Evolutionary conservation across 2,329 filamentous ascomycete genomes (phyloP).

Genomic region (Colletotrichum tamarilloi): DNA sequence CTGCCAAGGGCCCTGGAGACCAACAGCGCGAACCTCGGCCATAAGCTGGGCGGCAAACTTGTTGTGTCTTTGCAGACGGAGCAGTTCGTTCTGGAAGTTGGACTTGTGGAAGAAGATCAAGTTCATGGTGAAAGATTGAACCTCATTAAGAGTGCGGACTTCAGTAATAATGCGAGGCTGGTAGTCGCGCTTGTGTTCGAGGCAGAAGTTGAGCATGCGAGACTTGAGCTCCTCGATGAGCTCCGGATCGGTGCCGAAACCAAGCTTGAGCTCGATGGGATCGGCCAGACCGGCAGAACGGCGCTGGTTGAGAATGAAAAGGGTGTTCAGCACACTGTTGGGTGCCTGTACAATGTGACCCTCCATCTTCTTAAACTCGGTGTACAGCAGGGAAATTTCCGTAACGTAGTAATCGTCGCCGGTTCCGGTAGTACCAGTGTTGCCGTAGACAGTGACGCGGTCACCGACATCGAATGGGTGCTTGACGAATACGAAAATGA

Average conservation of each 20-base stretch:
- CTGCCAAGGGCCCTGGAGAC: constrained; percentile 80
- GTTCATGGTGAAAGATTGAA: constrained; percentile 88
- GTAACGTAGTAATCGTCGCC: constrained; percentile 98
- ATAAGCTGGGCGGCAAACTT: constrained; percentile 95
- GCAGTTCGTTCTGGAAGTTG: constrained; percentile 94
- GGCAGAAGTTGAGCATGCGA: constrained; percentile 85
- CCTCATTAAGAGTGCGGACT: constrained; percentile 81
- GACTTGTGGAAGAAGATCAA: constrained; percentile 98
- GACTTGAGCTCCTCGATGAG: constrained; percentile 86
- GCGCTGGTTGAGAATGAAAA: constrained; percentile 96
- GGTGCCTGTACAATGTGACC: constrained; percentile 96
- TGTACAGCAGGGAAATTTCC: constrained; percentile 91
- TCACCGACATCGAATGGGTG: constrained; percentile 98
- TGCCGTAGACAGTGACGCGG: constrained; percentile 90
- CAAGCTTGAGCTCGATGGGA: constrained; percentile 84
- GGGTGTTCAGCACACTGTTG: constrained; percentile 90
- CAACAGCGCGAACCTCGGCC: constrained; percentile 83
- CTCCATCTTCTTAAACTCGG: constrained; percentile 99
- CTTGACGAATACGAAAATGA: constrained; percentile 96
- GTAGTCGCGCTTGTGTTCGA: constrained; percentile 88
- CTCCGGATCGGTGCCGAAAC: constrained; percentile 86
- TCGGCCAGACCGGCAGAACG: constrained; percentile 90
- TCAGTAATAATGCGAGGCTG: constrained; percentile 89
- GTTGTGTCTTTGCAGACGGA: constrained; percentile 90
- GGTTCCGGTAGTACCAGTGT: constrained; percentile 79